Conservation (phyloP, 2,329 filamentous ascomycete species). For the Colletotrichum sp. region DNA sequence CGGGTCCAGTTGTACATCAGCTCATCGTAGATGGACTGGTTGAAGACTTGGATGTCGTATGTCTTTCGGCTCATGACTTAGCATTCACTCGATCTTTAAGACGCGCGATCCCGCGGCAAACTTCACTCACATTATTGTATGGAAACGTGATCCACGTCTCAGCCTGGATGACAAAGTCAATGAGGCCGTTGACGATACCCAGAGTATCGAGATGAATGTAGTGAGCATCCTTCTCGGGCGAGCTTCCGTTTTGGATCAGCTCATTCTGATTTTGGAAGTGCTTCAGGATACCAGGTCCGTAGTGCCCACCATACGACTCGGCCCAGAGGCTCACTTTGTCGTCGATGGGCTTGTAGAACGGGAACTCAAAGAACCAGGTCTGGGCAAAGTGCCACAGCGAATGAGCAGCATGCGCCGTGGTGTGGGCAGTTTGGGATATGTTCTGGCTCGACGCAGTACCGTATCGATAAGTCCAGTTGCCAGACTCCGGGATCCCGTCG, state of each 20-base stretch:
- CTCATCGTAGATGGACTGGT: slow-evolving; percentile 30
- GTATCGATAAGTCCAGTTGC: slow-evolving; percentile 41
- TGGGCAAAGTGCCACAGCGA: slow-evolving; percentile 62
- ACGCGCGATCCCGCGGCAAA: rapidly evolving
- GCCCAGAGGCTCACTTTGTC: slow-evolving; percentile 67
- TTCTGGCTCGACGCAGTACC: slow-evolving; percentile 38
- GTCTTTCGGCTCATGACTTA: slow-evolving; percentile 36
- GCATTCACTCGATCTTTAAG: neutral
- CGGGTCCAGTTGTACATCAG: slow-evolving; percentile 38
- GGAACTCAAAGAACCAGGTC: slow-evolving; percentile 66
- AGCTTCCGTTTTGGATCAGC: slow-evolving; percentile 54
- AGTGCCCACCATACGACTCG: slow-evolving; percentile 48
- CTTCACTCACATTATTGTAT: slow-evolving; percentile 56
- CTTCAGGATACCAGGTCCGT: slow-evolving; percentile 61
- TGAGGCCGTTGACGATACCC: slow-evolving; percentile 73
- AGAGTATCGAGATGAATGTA: slow-evolving; percentile 65
- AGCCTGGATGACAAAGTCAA: slow-evolving; percentile 68
- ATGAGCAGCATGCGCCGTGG: slow-evolving; percentile 39
- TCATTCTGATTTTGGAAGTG: slow-evolving; percentile 67
- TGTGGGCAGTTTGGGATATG: slow-evolving; percentile 36
- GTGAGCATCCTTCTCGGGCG: slow-evolving; percentile 46
- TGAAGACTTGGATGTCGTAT: slow-evolving; percentile 65
- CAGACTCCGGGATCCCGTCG: slow-evolving; percentile 34
- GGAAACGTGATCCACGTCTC: slow-evolving; percentile 62
- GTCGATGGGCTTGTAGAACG: slow-evolving; percentile 53